Evolutionary conservation across 208 protist genomes (phyloP), one percentile per base, ranked within the genome.

Genomic region (Leishmania turanica): DNA sequence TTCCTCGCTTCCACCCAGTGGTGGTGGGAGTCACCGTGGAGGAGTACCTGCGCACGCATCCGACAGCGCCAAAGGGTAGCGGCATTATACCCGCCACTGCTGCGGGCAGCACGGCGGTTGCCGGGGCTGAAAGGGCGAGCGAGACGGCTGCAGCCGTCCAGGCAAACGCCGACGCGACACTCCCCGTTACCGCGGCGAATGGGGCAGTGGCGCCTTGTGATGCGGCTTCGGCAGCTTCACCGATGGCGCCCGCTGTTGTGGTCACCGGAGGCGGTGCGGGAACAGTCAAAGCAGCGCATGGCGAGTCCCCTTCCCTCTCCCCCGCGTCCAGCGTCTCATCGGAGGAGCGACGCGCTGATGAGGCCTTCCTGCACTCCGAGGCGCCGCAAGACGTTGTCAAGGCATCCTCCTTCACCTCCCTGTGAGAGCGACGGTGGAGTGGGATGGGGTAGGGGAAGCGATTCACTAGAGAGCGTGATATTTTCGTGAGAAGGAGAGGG

Each of bases 31-130:
- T 85, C 0, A 49, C 82, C 15, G 53, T 82, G 42, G 42, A 62
- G 31, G 82, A 72, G 64, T 79, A 79, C 77, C 64, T 85, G n/a
- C 53, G 70, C 40, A 81, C 58, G 11, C 77, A 81, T 45, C 49
- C 42, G 42, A 45, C 37, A 15, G 7, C 21, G 40, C 13, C 31
- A n/a, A n/a, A 72, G 45, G n/a, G 42, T 24, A 72, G 40, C 6
- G 42, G 0, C 27, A 11, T 13, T 11, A 19, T 7, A 2, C 31
- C 47, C n/a, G 62, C 75, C 24, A 70, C 58, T 37, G 62, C 37
- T 19, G 19, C 2, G 58, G 45, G 11, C 4, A n/a, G 15, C 47
- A 13, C 21, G 27, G 31, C 31, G 15, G 49, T 21, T 27, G 31
- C 40, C 45, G 49, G 21, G 34, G 40, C 31, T 71, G 9, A 5